These are phyloP conservation scores for Metschnikowia amazonensis DNA, from an alignment of 805 yeast genomes.

Conservation along the genomic window DNA sequence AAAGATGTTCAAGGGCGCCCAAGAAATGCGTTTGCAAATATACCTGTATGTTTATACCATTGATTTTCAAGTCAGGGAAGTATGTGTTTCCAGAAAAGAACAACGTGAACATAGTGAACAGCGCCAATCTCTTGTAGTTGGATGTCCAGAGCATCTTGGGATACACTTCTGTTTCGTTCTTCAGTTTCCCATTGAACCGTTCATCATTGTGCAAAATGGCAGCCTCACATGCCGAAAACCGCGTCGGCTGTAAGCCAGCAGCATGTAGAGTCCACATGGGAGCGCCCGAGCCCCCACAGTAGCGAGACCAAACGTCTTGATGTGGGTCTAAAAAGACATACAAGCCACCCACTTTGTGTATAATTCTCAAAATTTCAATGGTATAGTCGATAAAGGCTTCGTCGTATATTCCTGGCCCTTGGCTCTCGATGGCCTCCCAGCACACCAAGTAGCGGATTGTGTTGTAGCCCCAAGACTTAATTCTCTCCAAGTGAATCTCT, in stretches of 20 bases:
- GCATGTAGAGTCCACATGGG: conserved; percentile 91
- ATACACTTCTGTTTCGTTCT: conserved; percentile 41
- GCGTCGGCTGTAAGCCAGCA: conserved; percentile 78
- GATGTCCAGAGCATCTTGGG: conserved; percentile 94
- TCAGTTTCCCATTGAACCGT: conserved; percentile 30
- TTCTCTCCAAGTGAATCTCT: conserved; percentile 58
- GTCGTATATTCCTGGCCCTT: conserved; percentile 82
- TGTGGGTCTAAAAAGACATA: conserved; percentile 85
- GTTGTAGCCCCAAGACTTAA: conserved; percentile 80
- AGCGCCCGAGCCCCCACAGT: conserved; percentile 88
- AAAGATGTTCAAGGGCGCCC: conserved; percentile 42
- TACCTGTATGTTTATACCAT: conserved; percentile 74
- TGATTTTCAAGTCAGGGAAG: conserved; percentile 71
- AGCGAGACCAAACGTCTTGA: conserved; percentile 93
- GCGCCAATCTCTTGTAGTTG: conserved; percentile 72
- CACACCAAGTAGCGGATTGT: conserved; percentile 71
- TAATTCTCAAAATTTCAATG: conserved; percentile 52
- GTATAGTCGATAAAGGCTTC: conserved; percentile 71
- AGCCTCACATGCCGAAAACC: conserved; percentile 71
- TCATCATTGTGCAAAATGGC: conserved; percentile 67
- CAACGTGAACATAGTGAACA: conserved; percentile 77
- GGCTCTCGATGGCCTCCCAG: conserved; percentile 92
- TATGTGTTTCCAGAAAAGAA: conserved; percentile 75
- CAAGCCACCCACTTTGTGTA: conserved; percentile 63
- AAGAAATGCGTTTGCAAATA: conserved; percentile 65